Percentiles rank a stretch among this genome's conserved stretches.
phyloP scores from a whole-genome alignment of 2,329 filamentous ascomycete genomes.

The Diplodia scrobiculata region DNA sequence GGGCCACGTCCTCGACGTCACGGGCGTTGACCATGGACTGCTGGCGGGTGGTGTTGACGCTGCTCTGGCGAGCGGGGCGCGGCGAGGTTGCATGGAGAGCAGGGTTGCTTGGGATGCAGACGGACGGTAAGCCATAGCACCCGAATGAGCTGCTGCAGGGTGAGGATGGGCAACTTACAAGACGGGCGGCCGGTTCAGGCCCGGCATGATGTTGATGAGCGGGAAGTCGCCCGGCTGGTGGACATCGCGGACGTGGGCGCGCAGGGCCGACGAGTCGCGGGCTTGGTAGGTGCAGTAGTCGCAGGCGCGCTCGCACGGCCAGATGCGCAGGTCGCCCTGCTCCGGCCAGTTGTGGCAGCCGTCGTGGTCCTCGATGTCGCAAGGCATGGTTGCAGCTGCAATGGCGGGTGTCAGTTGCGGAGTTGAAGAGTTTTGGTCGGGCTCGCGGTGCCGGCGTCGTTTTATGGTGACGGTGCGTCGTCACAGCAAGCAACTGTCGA shows the following conservation, averaged over 20 bases:
- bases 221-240: constrained; percentile 19
- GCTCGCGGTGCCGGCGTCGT: not conserved
- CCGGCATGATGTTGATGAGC: constrained; percentile 6
- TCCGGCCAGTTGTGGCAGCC: constrained; percentile 28
- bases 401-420: not conserved
- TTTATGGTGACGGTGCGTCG: not conserved
- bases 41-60: not conserved
- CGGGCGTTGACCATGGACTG: not conserved
- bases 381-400: constrained; percentile 10
- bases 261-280: constrained; percentile 22
- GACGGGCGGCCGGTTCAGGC: constrained; percentile 12
- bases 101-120: constrained; percentile 8
- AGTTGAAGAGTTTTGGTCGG: constrained; percentile 19
- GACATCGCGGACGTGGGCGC: constrained; percentile 26
- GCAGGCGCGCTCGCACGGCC: constrained; percentile 28
- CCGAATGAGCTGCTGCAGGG: not conserved
- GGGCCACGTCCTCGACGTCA: not conserved
- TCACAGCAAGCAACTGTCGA: not conserved
- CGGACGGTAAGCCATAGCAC: not conserved
- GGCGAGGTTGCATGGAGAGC: constrained; percentile 13
- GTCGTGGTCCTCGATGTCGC: constrained; percentile 3
- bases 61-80: not conserved
- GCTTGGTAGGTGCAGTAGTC: constrained; percentile 22
- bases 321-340: constrained; percentile 24
- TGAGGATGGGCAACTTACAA: constrained; percentile 15